A percentile compares a stretch with the other conserved stretches of the same genome.
These are phyloP conservation scores for Leccinum fallax DNA, from an alignment of 1,284 basidiomycete species.

Conservation along the genomic window DNA sequence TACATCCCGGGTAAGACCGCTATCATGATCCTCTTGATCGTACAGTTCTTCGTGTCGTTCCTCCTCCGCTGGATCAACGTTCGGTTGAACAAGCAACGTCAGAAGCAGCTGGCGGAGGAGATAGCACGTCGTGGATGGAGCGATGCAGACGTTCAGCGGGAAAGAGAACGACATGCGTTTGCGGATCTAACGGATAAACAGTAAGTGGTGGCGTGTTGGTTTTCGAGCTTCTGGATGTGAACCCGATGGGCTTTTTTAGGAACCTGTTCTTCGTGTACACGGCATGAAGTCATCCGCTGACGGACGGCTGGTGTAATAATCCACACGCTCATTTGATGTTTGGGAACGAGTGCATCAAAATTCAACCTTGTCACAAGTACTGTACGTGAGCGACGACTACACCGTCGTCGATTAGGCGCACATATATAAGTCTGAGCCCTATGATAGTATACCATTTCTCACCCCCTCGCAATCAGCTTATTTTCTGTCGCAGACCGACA, in stretches of 20 bases:
- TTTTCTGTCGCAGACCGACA: neutral
- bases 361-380: slow-evolving; percentile 20
- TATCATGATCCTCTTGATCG: slow-evolving; percentile 32
- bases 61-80: slow-evolving; percentile 31
- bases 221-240: neutral
- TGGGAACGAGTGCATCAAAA: slow-evolving; percentile 6
- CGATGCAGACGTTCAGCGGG: slow-evolving; percentile 34
- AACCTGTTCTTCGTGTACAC: too few relatives aligned
- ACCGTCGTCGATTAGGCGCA: slow-evolving; percentile 8
- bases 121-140: slow-evolving; percentile 33
- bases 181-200: slow-evolving; percentile 39
- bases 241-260: slow-evolving; percentile 5
- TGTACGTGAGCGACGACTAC: slow-evolving; percentile 10
- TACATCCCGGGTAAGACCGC: slow-evolving; percentile 40
- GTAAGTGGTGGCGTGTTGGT: slow-evolving; percentile 16
- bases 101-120: slow-evolving; percentile 18
- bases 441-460: slow-evolving; percentile 14
- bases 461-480: slow-evolving; percentile 7
- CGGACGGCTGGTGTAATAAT: slow-evolving; percentile 2
- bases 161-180: slow-evolving; percentile 39
- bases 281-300: neutral
- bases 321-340: neutral
- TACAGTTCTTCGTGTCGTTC: slow-evolving; percentile 24
- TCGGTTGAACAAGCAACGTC: slow-evolving; percentile 27
- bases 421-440: slow-evolving; percentile 16